These are phyloP conservation scores for Phytophthora quininea DNA, from an alignment of 352 stramenopile species.

Conservation along the genomic window DNA sequence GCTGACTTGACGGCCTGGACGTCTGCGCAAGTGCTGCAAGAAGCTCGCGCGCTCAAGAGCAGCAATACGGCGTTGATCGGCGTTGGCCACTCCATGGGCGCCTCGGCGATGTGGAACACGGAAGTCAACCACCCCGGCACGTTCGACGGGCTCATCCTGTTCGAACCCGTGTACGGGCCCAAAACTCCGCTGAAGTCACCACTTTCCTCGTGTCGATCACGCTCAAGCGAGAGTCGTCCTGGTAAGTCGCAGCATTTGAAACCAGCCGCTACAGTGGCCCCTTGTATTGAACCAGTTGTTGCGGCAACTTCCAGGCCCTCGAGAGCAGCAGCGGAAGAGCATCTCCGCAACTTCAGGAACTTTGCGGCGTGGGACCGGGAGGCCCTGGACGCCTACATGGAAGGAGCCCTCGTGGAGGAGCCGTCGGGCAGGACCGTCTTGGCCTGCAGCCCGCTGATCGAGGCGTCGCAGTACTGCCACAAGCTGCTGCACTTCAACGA, in stretches of 20 bases:
- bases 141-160: constrained; percentile 53
- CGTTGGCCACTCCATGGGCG: constrained; percentile 59
- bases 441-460: constrained; percentile 44
- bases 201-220: constrained; percentile 50
- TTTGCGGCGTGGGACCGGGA: constrained; percentile 50
- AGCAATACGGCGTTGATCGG: constrained; percentile 40
- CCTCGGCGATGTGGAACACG: constrained; percentile 40
- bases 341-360: constrained; percentile 44
- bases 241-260: constrained; percentile 2
- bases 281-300: too few species aligned
- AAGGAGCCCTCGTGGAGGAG: constrained; percentile 31
- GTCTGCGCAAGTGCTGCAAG: constrained; percentile 29
- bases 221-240: constrained; percentile 36
- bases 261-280: too few species aligned
- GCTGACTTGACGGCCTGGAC: constrained; percentile 27
- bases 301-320: constrained; percentile 22
- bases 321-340: constrained; percentile 23
- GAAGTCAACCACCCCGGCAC: constrained; percentile 46
- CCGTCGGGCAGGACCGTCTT: constrained; percentile 21
- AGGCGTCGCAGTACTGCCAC: constrained; percentile 43
- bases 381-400: constrained; percentile 37
- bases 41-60: constrained; percentile 26
- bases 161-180: constrained; percentile 42
- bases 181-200: constrained; percentile 16
- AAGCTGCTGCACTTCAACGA: constrained; percentile 18